phyloP scores from a whole-genome alignment of 441 rosid genomes.

The Adansonia grandidieri region DNA sequence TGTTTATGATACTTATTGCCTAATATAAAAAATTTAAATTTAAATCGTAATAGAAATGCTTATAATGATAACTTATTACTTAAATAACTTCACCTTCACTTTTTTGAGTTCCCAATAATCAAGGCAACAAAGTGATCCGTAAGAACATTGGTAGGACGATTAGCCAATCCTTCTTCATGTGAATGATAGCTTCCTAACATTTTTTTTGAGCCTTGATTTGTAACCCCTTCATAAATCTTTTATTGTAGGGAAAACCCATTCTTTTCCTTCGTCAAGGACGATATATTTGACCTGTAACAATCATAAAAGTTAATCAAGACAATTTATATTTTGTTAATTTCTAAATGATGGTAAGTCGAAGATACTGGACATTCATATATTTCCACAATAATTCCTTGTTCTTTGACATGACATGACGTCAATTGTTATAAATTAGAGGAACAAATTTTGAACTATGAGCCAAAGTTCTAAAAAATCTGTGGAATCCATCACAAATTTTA shows the following conservation, averaged over 20 bases:
- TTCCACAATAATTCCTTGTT: neutral
- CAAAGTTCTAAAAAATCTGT: neutral
- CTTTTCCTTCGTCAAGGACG: neutral
- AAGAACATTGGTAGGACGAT: neutral
- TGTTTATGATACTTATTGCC: neutral
- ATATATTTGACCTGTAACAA: neutral
- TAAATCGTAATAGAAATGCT: neutral
- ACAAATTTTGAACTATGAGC: neutral
- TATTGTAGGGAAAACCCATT: no score
- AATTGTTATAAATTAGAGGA: neutral
- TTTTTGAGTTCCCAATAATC: neutral
- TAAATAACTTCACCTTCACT: neutral
- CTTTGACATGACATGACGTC: neutral
- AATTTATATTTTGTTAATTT: neutral
- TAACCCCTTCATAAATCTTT: neutral
- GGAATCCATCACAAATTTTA: neutral
- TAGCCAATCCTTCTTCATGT: no score
- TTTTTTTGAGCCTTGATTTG: neutral
- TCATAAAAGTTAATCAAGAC: neutral
- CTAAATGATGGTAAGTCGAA: neutral
- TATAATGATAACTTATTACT: neutral
- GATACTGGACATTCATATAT: neutral
- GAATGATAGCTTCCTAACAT: neutral
- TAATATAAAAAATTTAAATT: neutral
- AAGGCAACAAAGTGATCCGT: neutral